Base-by-base conservation (phyloP, 331 rosid genomes). In the Malus hybrid region DNA sequence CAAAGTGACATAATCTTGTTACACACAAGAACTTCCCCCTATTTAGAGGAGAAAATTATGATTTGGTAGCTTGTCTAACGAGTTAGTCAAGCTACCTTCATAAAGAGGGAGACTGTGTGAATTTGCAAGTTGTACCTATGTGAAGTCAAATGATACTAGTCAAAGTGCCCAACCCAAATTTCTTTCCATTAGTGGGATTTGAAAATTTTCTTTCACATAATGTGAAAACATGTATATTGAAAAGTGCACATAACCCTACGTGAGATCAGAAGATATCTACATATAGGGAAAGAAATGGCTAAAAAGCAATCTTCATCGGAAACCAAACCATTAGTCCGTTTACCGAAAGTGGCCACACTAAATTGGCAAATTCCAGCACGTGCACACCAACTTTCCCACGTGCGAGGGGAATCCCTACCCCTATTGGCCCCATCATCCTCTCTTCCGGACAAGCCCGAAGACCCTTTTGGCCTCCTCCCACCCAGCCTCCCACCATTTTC, bases 381-480 rank as follows among this genome's bases (percentile, higher is more conserved):
- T 9, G 76, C 57, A 5, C 16, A 0, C 10, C 10, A 9, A 15
- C 19, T 3, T 59, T 50, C 11, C 42, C 76, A 72, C 34, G 59
- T 46, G 72, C 72, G 60, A 42, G 60, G 31, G 6, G 29, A 42
- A 73, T 61, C 57, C 75, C 39, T 65, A 24, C n/a, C 34, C 67
- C 28, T 6, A 4, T 12, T 22, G 61, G 63, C 71, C 71, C 56
- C 65, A 18, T 44, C 68, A 36, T 32, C 34, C 13, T 65, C 57
- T 12, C 22, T 19, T 6, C n/a, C 66, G 39, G 76, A 60, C 67
- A 20, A 42, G 7, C 69, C 71, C 34, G 32, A 6, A 9, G 16
- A n/a, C 33, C 34, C 74, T 54, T 54, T 54, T 56, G 62, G 75
- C 63, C 74, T 81, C 55, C 71, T 68, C 54, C 82, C 50, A 18